A percentile compares a stretch with the other conserved stretches of the same genome.
phyloP scores from a whole-genome alignment of 2,329 filamentous ascomycete genomes.

The Diatrype stigma region DNA sequence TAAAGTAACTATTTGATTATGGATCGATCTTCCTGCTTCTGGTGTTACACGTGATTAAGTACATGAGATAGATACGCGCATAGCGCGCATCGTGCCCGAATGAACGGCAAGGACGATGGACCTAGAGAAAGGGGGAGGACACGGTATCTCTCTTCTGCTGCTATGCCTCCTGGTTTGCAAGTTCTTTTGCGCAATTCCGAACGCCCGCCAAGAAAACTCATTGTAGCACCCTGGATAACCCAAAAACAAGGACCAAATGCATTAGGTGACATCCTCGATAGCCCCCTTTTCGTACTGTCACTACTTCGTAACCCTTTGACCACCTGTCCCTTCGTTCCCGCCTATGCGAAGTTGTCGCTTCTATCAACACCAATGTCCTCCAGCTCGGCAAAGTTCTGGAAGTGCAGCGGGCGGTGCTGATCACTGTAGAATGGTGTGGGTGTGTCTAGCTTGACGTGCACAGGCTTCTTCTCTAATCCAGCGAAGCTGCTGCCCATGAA shows the following conservation, averaged over 20 bases:
- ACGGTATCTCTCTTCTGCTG: background rate
- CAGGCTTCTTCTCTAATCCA: conserved; percentile 81
- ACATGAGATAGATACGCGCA: background rate
- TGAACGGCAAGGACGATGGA: background rate
- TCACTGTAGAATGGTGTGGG: conserved; percentile 88
- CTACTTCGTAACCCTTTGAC: conserved; percentile 2
- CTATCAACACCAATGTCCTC: conserved; percentile 96
- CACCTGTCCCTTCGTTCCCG: background rate
- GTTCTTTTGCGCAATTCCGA: background rate
- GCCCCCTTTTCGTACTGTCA: conserved; percentile 1
- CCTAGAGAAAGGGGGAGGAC: background rate
- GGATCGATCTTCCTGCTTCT: background rate
- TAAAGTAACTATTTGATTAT: too few species aligned
- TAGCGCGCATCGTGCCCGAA: background rate
- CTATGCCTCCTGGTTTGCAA: background rate
- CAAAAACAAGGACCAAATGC: background rate
- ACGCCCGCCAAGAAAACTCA: background rate
- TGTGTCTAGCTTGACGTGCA: conserved; percentile 91
- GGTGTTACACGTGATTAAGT: background rate
- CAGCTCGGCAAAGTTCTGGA: conserved; percentile 94
- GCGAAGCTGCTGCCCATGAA: conserved; percentile 93
- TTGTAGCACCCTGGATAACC: background rate
- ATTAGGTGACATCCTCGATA: background rate
- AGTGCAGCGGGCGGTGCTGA: conserved; percentile 87
- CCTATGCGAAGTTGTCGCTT: conserved; percentile 85